These are phyloP conservation scores for Starmerella stigmatis DNA, from an alignment of 805 yeast species.

Conservation along the genomic window DNA sequence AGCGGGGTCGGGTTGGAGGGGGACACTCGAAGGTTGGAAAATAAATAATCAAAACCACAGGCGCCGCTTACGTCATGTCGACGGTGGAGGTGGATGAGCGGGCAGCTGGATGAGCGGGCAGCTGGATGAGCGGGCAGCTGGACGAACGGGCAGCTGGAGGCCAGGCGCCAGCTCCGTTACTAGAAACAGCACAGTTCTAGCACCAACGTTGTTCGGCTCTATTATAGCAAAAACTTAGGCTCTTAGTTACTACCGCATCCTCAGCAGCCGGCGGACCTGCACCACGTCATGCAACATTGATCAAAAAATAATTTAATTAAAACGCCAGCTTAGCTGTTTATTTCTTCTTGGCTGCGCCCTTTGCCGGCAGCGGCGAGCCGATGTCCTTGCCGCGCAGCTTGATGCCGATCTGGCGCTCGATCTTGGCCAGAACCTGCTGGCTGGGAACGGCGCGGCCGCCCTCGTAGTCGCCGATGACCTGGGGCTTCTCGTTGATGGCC, in stretches of 20 bases:
- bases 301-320: too few relatives aligned
- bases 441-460: conserved; percentile 93
- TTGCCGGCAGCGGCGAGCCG: conserved; percentile 64
- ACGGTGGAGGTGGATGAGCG: too few relatives aligned
- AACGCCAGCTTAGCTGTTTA: conserved; percentile 7
- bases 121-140: too few relatives aligned
- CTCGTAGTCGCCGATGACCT: conserved; percentile 89
- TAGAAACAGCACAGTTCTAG: too few relatives aligned
- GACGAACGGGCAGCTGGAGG: too few relatives aligned
- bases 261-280: too few relatives aligned
- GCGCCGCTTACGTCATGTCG: neutral
- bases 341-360: conserved; percentile 38
- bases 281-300: too few relatives aligned
- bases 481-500: conserved; percentile 90
- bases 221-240: too few relatives aligned
- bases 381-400: conserved; percentile 93
- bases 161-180: too few relatives aligned
- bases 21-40: neutral
- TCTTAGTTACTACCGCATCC: too few relatives aligned
- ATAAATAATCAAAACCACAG: neutral
- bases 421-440: conserved; percentile 84
- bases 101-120: too few relatives aligned
- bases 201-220: too few relatives aligned
- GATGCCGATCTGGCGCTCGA: conserved; percentile 89
- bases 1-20: neutral